These are phyloP conservation scores for Nicotiana knightiana DNA, from an alignment of 257 asterid species.

Conservation along the genomic window DNA sequence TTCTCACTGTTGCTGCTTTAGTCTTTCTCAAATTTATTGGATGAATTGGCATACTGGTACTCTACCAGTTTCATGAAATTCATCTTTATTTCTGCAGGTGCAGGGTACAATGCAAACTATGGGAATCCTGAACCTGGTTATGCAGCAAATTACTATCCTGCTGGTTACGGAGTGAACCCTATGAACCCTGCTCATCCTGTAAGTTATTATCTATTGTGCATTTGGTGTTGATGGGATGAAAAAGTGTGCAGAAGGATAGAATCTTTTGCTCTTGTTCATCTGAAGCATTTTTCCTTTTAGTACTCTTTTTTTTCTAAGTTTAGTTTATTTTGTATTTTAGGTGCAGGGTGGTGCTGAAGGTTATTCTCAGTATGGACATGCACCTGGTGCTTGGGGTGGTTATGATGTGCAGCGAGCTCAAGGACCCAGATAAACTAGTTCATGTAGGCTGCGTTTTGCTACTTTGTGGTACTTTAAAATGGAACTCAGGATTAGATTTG, in stretches of 20 bases:
- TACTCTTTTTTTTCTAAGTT: not conserved
- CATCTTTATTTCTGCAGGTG: constrained; percentile 36
- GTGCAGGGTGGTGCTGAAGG: constrained; percentile 63
- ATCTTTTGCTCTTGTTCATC: not conserved
- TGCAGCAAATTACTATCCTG: constrained; percentile 57
- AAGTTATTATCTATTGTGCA: constrained; percentile 18
- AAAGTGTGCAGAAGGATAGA: not conserved
- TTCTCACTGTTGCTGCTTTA: not conserved
- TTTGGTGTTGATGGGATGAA: not conserved
- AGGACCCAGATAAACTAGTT: constrained; percentile 56
- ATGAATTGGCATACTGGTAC: not conserved
- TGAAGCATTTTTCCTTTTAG: not conserved
- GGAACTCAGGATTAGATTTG: constrained; percentile 15
- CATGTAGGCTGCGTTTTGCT: constrained; percentile 18
- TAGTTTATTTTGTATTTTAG: constrained; percentile 33
- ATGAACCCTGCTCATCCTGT: constrained; percentile 56
- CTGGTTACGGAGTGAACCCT: constrained; percentile 57
- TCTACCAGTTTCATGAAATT: not conserved
- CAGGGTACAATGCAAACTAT: constrained; percentile 51
- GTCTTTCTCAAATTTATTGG: not conserved
- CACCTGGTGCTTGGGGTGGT: constrained; percentile 67
- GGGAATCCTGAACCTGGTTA: constrained; percentile 55
- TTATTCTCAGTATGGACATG: constrained; percentile 77
- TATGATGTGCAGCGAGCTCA: constrained; percentile 60
- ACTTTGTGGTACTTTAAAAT: constrained; percentile 26